These are phyloP conservation scores for Globisporangium spiculum DNA, from an alignment of 352 stramenopile genomes.

Conservation along the genomic window DNA sequence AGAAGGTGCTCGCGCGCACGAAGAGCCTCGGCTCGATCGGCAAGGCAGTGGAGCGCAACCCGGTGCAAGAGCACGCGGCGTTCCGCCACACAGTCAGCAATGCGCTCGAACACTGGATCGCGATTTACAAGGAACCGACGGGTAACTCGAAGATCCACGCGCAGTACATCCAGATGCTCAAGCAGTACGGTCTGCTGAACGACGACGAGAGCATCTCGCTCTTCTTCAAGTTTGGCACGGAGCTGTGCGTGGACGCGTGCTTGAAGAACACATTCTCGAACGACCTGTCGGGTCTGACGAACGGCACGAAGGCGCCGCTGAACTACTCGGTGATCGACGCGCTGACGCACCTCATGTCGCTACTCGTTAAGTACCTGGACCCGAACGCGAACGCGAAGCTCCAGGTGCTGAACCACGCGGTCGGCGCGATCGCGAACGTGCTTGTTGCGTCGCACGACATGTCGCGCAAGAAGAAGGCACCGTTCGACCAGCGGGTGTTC, in stretches of 20 bases:
- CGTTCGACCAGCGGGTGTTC: conserved; percentile 98
- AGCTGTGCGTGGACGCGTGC: conserved; percentile 97
- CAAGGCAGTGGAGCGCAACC: conserved; percentile 32
- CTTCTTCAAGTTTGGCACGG: conserved; percentile 96
- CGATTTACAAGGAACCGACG: conserved; percentile 93
- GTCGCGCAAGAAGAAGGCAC: conserved; percentile 77
- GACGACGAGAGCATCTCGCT: conserved; percentile 96
- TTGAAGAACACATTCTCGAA: conserved; percentile 81
- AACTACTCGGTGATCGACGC: conserved; percentile 96
- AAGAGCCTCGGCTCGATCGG: conserved; percentile 65
- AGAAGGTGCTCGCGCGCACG: conserved; percentile 32
- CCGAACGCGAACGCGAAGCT: conserved; percentile 69
- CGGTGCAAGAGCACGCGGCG: conserved; percentile 71
- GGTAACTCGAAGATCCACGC: conserved; percentile 93
- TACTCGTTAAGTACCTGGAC: conserved; percentile 96
- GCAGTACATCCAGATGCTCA: conserved; percentile 97
- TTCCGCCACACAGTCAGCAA: conserved; percentile 88
- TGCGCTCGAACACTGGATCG: conserved; percentile 98
- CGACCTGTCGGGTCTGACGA: conserved; percentile 32
- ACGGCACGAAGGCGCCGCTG: conserved; percentile 47
- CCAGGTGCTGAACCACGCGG: conserved; percentile 94
- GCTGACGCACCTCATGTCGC: conserved; percentile 94
- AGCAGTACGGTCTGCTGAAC: conserved; percentile 95
- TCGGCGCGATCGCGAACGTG: conserved; percentile 93
- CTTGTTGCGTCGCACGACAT: conserved; percentile 88